phyloP scores from a whole-genome alignment of 148 eudicot species.

The Cornus controversa region DNA sequence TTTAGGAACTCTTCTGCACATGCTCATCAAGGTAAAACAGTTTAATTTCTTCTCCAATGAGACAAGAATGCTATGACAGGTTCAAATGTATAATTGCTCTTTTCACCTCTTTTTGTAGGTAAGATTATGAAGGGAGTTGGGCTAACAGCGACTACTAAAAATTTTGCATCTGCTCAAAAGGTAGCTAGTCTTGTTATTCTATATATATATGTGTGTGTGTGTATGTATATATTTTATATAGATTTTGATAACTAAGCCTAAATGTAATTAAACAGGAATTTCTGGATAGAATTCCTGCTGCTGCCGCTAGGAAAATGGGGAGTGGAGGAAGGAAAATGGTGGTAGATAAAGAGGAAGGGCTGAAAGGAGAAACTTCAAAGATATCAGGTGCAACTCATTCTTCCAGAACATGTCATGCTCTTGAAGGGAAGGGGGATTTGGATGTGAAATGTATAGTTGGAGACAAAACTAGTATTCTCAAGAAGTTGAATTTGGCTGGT shows the following conservation, averaged over 20 bases:
- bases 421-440: slow-evolving; percentile 26
- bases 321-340: slow-evolving; percentile 57
- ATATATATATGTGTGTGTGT: background rate
- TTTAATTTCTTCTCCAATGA: slow-evolving; percentile 8
- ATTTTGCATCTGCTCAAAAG: slow-evolving; percentile 9
- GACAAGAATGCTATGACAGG: background rate
- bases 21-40: slow-evolving; percentile 39
- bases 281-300: slow-evolving; percentile 12
- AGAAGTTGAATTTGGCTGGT: slow-evolving; percentile 29
- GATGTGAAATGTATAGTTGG: slow-evolving; percentile 23
- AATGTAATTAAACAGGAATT: slow-evolving; percentile 12
- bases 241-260: background rate
- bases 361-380: slow-evolving; percentile 13
- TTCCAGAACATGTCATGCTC: background rate
- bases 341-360: slow-evolving; percentile 7
- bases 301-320: slow-evolving; percentile 13
- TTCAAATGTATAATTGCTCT: background rate
- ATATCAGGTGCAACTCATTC: slow-evolving; percentile 48
- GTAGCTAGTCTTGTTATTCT: background rate
- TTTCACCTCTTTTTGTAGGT: slow-evolving; percentile 21
- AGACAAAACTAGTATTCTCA: slow-evolving; percentile 23
- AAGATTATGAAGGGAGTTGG: slow-evolving; percentile 13
- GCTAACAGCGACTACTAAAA: slow-evolving; percentile 8
- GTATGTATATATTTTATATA: background rate
- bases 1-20: slow-evolving; percentile 36